Conservation (phyloP, 331 rosid genomes). For the Rhamnella rubrinervis region DNA sequence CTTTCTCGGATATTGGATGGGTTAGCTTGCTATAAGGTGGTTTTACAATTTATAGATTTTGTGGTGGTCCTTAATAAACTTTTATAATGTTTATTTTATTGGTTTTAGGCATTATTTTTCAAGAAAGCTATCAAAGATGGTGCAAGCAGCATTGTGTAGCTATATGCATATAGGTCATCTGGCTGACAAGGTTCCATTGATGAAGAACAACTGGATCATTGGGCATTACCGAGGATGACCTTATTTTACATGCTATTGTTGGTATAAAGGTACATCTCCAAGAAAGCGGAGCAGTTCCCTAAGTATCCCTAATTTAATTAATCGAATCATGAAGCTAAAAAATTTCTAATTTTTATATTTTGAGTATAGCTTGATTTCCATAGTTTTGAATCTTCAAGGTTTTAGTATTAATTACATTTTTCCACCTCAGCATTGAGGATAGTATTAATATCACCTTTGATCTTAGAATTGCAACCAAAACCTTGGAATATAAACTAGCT, state of each 20-base stretch:
- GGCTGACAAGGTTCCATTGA: slow-evolving; percentile 64
- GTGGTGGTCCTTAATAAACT: not conserved
- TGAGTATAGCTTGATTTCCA: no score
- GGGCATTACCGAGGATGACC: slow-evolving; percentile 88
- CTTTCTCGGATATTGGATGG: no score
- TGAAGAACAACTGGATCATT: slow-evolving; percentile 63
- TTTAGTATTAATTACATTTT: no score
- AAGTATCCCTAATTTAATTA: no score
- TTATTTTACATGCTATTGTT: slow-evolving; percentile 84
- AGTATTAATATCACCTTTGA: no score
- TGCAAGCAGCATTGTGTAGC: slow-evolving; percentile 84
- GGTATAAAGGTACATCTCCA: slow-evolving; percentile 69
- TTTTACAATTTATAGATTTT: not conserved
- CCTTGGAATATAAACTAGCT: no score
- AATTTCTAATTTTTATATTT: no score
- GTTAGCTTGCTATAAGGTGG: not conserved
- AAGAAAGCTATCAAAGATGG: slow-evolving; percentile 81
- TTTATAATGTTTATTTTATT: not conserved
- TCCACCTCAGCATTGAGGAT: no score
- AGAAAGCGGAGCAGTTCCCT: not conserved
- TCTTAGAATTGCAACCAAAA: no score
- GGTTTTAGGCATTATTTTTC: slow-evolving; percentile 50
- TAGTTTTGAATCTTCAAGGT: no score
- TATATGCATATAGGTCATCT: slow-evolving; percentile 70
- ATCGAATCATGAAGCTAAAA: no score